Percentiles rank a stretch among this genome's conserved stretches.
phyloP scores from a whole-genome alignment of 345 rosid species.

The Camelina sativa region DNA sequence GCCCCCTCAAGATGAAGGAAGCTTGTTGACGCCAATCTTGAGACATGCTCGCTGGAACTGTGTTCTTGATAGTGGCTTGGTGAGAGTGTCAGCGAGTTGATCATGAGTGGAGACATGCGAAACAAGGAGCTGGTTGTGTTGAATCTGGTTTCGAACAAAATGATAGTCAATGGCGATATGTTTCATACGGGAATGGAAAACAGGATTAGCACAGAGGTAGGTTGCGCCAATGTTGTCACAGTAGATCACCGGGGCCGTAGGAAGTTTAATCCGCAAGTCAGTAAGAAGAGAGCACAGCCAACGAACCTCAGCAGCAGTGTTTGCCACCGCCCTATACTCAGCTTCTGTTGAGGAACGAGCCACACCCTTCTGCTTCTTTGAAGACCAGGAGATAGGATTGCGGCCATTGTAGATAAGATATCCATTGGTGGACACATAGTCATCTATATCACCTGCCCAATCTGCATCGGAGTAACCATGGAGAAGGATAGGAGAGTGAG shows the following conservation, averaged over 20 bases:
- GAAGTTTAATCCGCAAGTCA: rapidly evolving
- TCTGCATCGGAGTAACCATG: neutral
- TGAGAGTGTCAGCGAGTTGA: neutral
- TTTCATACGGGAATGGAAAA: neutral
- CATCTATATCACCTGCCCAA: neutral
- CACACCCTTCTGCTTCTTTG: too few species aligned
- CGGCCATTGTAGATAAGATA: neutral
- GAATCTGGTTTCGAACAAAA: neutral
- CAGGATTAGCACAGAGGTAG: neutral
- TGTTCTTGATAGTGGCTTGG: neutral
- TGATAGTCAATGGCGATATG: neutral
- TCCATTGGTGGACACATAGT: neutral
- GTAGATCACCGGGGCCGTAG: rapidly evolving
- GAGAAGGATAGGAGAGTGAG: neutral
- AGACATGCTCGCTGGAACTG: neutral
- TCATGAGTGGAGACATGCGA: neutral
- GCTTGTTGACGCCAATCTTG: neutral
- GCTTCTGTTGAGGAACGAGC: too few species aligned
- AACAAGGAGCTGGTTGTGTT: neutral
- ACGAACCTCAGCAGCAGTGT: too few species aligned
- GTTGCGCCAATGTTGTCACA: neutral
- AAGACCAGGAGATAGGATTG: too few species aligned
- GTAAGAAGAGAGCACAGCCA: neutral
- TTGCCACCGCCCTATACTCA: too few species aligned
- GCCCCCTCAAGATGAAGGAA: neutral